phyloP scores from a whole-genome alignment of 805 yeast genomes.

The Suhomyces sp. region DNA sequence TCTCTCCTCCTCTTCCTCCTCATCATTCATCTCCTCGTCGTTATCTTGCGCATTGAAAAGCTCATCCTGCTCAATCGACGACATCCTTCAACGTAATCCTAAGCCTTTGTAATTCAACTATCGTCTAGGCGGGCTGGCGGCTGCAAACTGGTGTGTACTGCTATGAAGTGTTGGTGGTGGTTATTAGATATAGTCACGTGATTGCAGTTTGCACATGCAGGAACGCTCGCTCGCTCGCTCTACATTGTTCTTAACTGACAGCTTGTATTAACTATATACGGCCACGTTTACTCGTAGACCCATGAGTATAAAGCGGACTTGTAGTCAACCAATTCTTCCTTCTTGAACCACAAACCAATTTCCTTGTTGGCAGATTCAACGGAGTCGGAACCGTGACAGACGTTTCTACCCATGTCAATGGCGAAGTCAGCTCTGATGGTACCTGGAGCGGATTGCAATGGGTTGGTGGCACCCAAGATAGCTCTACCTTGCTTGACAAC shows the following conservation, averaged over 20 bases:
- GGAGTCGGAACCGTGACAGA: slow-evolving; percentile 98
- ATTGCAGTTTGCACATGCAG: not conserved
- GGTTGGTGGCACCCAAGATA: slow-evolving; percentile 99
- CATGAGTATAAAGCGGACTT: slow-evolving; percentile 79
- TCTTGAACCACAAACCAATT: slow-evolving; percentile 96
- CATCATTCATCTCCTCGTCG: slow-evolving; percentile 15
- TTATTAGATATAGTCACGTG: not conserved
- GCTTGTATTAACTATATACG: not conserved
- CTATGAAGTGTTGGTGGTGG: not conserved
- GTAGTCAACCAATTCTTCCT: slow-evolving; percentile 93
- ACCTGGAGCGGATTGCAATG: slow-evolving; percentile 95
- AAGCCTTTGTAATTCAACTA: not conserved
- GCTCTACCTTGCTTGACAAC: slow-evolving; percentile 98
- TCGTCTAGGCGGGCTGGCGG: not conserved
- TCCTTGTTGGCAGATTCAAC: slow-evolving; percentile 97
- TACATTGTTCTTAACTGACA: not conserved
- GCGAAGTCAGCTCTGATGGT: slow-evolving; percentile 99
- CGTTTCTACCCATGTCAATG: slow-evolving; percentile 98
- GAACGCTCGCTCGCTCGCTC: not conserved
- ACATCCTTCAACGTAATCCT: not conserved
- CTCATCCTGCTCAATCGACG: slow-evolving; percentile 18
- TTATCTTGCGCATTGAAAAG: slow-evolving; percentile 20
- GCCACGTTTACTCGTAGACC: slow-evolving; percentile 79
- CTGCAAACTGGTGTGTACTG: not conserved
- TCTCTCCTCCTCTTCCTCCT: slow-evolving; percentile 11